These are phyloP conservation scores for Gillenia trifoliata DNA, from an alignment of 306 rosid species.

Conservation along the genomic window DNA sequence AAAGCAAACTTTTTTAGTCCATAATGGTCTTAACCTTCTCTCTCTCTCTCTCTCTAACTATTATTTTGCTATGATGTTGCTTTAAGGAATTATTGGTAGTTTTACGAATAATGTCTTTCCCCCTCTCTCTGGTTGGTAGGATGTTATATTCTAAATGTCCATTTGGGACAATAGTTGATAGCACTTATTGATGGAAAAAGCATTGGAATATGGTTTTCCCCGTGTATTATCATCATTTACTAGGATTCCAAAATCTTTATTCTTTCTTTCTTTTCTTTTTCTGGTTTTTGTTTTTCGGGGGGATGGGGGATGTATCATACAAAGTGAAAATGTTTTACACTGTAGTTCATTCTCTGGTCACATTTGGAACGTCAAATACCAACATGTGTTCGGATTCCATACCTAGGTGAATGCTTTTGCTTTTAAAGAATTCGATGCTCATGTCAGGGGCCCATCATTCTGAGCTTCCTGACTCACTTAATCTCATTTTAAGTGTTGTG, in stretches of 20 bases:
- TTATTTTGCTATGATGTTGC: constrained; percentile 47
- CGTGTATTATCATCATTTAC: constrained; percentile 28
- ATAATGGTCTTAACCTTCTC: neutral
- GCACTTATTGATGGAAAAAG: constrained; percentile 27
- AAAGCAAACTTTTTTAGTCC: constrained; percentile 2
- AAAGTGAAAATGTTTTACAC: neutral
- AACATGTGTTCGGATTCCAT: neutral
- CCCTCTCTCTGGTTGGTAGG: constrained; percentile 18
- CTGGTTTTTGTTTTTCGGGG: neutral
- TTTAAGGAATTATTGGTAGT: constrained; percentile 21
- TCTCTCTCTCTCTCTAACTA: neutral
- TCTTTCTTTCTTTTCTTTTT: neutral
- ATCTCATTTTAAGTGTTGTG: neutral
- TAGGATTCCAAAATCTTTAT: constrained; percentile 20
- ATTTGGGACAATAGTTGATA: constrained; percentile 14
- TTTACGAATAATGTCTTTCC: neutral
- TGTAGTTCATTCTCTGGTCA: neutral
- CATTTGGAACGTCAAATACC: neutral
- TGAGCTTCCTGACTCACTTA: neutral
- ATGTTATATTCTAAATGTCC: constrained; percentile 23
- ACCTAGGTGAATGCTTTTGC: neutral
- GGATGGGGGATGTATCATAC: neutral
- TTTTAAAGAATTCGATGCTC: neutral
- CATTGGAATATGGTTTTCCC: constrained; percentile 27
- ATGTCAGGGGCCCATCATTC: neutral